phyloP scores from a whole-genome alignment of 108 stramenopile genomes.

The Cyclotella baltica region DNA sequence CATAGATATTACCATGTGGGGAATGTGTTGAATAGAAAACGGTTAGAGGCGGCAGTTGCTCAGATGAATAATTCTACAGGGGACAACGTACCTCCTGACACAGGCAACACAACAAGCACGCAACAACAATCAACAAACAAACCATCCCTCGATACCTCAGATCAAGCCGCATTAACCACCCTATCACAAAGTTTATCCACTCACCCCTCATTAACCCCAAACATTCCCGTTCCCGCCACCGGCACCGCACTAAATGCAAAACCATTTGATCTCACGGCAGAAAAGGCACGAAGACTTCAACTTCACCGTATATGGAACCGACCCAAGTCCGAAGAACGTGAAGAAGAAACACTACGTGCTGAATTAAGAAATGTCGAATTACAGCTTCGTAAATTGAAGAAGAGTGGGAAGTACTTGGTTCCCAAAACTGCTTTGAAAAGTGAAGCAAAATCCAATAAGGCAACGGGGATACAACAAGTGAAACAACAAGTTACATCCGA shows the following conservation, averaged over 20 bases:
- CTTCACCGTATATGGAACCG: slow-evolving; percentile 81
- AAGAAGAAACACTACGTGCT: slow-evolving; percentile 74
- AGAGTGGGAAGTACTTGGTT: slow-evolving; percentile 71
- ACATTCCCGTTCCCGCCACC: slow-evolving; percentile 50
- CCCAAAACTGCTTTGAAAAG: too few relatives aligned
- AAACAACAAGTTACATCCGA: neutral
- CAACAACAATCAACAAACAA: neutral
- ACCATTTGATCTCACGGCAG: slow-evolving; percentile 75
- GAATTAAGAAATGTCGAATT: slow-evolving; percentile 81
- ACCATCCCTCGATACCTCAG: neutral
- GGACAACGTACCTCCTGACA: neutral
- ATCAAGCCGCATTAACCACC: neutral
- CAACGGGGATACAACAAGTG: neutral
- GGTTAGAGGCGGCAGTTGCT: slow-evolving; percentile 31
- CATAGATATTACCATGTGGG: slow-evolving; percentile 91
- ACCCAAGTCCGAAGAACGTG: slow-evolving; percentile 84
- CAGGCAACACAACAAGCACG: slow-evolving; percentile 29
- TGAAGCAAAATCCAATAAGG: neutral
- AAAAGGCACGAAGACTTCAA: slow-evolving; percentile 75
- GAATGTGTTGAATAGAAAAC: slow-evolving; percentile 58
- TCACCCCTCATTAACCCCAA: slow-evolving; percentile 25
- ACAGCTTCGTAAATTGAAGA: slow-evolving; percentile 87
- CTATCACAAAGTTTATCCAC: neutral
- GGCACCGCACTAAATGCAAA: slow-evolving; percentile 68
- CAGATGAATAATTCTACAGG: neutral